Conservation (phyloP, 1,284 basidiomycete species). For the Cryptococcus amylolentus region DNA sequence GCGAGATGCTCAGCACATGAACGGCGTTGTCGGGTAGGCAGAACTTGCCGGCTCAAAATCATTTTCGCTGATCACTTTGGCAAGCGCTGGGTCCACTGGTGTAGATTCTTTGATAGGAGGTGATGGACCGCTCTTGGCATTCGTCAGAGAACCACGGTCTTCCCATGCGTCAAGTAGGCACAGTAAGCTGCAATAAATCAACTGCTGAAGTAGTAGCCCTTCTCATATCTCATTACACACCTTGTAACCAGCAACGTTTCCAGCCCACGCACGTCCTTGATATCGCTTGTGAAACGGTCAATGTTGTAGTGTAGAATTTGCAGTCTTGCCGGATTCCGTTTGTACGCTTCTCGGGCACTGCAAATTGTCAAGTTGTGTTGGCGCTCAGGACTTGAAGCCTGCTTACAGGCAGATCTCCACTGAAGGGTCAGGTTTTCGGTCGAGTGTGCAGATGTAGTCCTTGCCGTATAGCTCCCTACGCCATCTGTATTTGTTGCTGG, state of each 20-base stretch:
- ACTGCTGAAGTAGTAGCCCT: background rate
- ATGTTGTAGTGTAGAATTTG: conserved; percentile 48
- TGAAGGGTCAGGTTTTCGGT: conserved; percentile 45
- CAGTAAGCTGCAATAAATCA: conserved; percentile 13
- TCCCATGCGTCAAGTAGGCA: conserved; percentile 33
- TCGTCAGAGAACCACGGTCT: conserved; percentile 9
- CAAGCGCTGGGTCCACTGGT: conserved; percentile 6
- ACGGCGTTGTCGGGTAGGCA: background rate
- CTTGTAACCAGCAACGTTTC: conserved; percentile 39
- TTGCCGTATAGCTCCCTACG: conserved; percentile 37
- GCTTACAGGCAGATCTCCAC: conserved; percentile 46
- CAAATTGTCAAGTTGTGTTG: background rate
- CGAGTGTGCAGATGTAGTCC: conserved; percentile 45
- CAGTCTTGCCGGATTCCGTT: conserved; percentile 34
- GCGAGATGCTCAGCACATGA: background rate
- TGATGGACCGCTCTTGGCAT: conserved; percentile 1
- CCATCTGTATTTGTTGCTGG: conserved; percentile 46
- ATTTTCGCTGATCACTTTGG: conserved; percentile 25
- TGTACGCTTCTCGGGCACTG: conserved; percentile 34
- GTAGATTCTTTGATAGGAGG: conserved; percentile 2
- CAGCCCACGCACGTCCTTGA: conserved; percentile 44
- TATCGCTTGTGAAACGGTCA: conserved; percentile 45
- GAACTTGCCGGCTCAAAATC: conserved; percentile 34
- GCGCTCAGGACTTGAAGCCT: background rate
- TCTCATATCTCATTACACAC: conserved; percentile 12